Evolutionary conservation across 345 rosid genomes (phyloP), one percentile per base, ranked within the genome.

Genomic region (Camelina neglecta): DNA sequence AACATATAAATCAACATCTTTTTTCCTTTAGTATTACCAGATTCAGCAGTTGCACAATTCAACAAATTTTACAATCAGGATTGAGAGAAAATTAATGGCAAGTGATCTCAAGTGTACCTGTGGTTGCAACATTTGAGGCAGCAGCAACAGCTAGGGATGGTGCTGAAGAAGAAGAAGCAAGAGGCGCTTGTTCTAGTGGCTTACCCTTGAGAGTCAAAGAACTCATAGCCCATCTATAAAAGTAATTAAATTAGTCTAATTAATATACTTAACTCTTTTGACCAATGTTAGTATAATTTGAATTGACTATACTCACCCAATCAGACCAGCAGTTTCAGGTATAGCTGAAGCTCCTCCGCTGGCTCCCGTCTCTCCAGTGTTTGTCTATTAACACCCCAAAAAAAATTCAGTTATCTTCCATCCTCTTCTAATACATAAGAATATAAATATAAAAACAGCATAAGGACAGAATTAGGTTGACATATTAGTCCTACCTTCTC

Each of bases 221-320:
- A 85, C 98, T 95, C 93, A 95, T 89, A 69, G 99, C 99, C 99
- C 99, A 95, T 79, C 99, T 92, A 83, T 79, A 80, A 1, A 26
- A 56, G 35, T 20, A 16, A 54, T 49, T 23, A 38, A 24, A 24
- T 20, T 54, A 73, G 75, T 38, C 31, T 36, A 73, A 26, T 61
- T 44, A 54, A 29, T 24, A 45, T n/a, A 65, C 33, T 0, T 23
- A 54, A 4, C 9, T 16, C 48, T 20, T 20, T 48, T 50, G 31
- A 57, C 29, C 26, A 54, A 47, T 38, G 53, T 33, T 63, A 13
- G 49, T 16, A 33, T 11, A 44, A 38, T 38, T 38, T 38, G 42
- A 58, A 4, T 48, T 0, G 13, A 66, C 58, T 51, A 35, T 13
- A 81, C 97, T 83, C 76, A 95, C 98, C 97, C 98, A 42, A 95